Base-by-base conservation (phyloP, 768 basidiomycete genomes). In the Lentinula aciculospora region DNA sequence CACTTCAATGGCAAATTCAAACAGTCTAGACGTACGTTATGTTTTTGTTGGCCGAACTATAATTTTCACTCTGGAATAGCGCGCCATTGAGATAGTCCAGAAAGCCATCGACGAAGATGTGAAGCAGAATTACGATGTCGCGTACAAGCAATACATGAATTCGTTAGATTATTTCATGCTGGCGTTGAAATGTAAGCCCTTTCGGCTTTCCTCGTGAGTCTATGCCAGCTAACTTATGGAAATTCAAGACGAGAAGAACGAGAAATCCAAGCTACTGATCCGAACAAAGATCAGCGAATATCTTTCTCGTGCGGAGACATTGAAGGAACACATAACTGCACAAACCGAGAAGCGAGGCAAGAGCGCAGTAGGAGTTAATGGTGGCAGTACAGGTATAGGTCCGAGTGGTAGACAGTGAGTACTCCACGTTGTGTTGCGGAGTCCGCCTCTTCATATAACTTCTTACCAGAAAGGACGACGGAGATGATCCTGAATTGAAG, bases 101-200 rank as follows among this genome's bases (percentile, higher is more conserved):
- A 83, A 84, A 62, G 94, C 94, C 58, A 95, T 96, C 65, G 94
- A 94, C 58, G 88, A 92, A 61, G 97, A 99, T 74, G 80, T 81
- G 60, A 94, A 94, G 71, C 87, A 89, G 71, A 92, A 97, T 73
- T 99, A 98, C 74, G 76, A 82, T 5, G 94, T 95, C 66, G 95
- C 95, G 19, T 96, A 92, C 82, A 95, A 91, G 75, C 82, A 86
- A 62, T 97, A 97, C 74, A 88, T 89, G 77, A 96, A 98, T 79
- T 81, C 92, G 1, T 81, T 98, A 59, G 97, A 99, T 69, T 99
- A 96, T 70, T 99, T 99, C 72, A 93, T 98, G 90, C 89, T 98
- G 63, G 94, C 95, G 8, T 78, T 93, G 69, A 95, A 94, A 72
- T 95, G 94, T 94, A 62, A 58, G 84, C 72, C 44, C 5, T 8